Conservation (phyloP, 2,329 filamentous ascomycete genomes). For the Colletotrichum incanum region DNA sequence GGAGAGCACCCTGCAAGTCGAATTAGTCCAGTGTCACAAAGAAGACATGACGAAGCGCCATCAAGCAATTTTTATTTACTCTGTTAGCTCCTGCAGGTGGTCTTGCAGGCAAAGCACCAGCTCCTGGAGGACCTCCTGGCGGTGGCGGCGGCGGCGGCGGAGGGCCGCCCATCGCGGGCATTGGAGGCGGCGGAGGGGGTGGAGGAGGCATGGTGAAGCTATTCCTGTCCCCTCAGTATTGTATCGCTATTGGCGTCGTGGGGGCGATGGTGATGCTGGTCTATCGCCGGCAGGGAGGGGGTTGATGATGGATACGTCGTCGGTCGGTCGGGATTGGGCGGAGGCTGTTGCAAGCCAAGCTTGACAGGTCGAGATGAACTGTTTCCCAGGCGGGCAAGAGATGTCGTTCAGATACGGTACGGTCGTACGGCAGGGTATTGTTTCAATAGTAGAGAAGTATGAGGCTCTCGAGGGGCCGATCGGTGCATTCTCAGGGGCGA, state of each 20-base stretch:
- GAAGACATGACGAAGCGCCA: not conserved
- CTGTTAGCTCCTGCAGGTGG: slow-evolving; percentile 71
- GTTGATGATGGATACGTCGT: slow-evolving; percentile 39
- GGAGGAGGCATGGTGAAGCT: slow-evolving; percentile 65
- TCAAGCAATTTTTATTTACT: slow-evolving; percentile 65
- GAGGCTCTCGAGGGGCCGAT: slow-evolving; percentile 38
- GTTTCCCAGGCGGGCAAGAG: not conserved
- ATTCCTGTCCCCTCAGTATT: not conserved
- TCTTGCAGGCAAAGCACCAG: slow-evolving; percentile 69
- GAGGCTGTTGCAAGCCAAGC: slow-evolving; percentile 11
- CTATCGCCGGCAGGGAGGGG: slow-evolving; percentile 13
- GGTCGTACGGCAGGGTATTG: slow-evolving; percentile 13
- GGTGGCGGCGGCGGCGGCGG: slow-evolving; percentile 78
- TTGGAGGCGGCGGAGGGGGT: slow-evolving; percentile 79
- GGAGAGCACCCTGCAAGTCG: slow-evolving; percentile 79
- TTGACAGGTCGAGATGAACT: not conserved
- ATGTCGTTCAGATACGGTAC: slow-evolving; percentile 34
- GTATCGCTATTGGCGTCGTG: not conserved
- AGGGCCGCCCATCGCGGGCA: slow-evolving; percentile 71
- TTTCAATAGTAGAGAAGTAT: slow-evolving; percentile 20
- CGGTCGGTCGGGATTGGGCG: slow-evolving; percentile 28
- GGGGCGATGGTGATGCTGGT: not conserved
- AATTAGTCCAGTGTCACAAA: slow-evolving; percentile 35
- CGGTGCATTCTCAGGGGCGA: slow-evolving; percentile 34
- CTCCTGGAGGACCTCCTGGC: slow-evolving; percentile 50